These are phyloP conservation scores for Suillus americanus DNA, from an alignment of 768 basidiomycete genomes.

Conservation along the genomic window DNA sequence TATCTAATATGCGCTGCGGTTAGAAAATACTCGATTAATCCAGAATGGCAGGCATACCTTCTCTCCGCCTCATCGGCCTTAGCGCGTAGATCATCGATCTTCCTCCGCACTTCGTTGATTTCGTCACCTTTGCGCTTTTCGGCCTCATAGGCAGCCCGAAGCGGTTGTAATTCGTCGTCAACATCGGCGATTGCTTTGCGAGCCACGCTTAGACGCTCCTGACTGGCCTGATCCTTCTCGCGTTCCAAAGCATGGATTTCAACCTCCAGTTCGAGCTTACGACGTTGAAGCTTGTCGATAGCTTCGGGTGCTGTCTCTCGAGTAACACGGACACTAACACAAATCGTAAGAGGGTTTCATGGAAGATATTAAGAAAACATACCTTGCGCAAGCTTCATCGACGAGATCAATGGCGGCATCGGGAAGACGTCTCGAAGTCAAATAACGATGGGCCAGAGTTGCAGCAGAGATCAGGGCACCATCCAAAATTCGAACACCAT, in stretches of 20 bases:
- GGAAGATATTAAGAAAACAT: slow-evolving; percentile 18
- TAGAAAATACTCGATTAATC: slow-evolving; percentile 4
- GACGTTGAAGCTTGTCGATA: slow-evolving; percentile 87
- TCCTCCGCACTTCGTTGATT: slow-evolving; percentile 69
- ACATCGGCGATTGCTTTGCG: slow-evolving; percentile 80
- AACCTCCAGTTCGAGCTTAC: slow-evolving; percentile 87
- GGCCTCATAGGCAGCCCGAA: slow-evolving; percentile 83
- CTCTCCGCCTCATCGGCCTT: slow-evolving; percentile 94
- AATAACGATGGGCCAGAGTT: slow-evolving; percentile 88
- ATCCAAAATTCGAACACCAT: slow-evolving; percentile 88
- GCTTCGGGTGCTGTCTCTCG: slow-evolving; percentile 94
- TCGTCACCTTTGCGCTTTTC: slow-evolving; percentile 84
- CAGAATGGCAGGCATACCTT: slow-evolving; percentile 45
- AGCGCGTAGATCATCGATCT: slow-evolving; percentile 86
- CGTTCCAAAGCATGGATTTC: slow-evolving; percentile 94
- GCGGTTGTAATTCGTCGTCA: slow-evolving; percentile 80
- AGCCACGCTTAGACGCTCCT: slow-evolving; percentile 74
- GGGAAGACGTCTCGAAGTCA: slow-evolving; percentile 77
- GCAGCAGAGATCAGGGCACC: slow-evolving; percentile 87
- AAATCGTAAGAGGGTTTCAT: slow-evolving; percentile 7
- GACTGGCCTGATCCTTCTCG: slow-evolving; percentile 87
- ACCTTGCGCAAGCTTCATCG: slow-evolving; percentile 91
- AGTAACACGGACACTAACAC: slow-evolving; percentile 77
- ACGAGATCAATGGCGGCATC: slow-evolving; percentile 90
- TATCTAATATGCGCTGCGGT: slow-evolving; percentile 41